Base-by-base conservation (phyloP, 345 rosid genomes). In the Zanthoxylum bungeanum region DNA sequence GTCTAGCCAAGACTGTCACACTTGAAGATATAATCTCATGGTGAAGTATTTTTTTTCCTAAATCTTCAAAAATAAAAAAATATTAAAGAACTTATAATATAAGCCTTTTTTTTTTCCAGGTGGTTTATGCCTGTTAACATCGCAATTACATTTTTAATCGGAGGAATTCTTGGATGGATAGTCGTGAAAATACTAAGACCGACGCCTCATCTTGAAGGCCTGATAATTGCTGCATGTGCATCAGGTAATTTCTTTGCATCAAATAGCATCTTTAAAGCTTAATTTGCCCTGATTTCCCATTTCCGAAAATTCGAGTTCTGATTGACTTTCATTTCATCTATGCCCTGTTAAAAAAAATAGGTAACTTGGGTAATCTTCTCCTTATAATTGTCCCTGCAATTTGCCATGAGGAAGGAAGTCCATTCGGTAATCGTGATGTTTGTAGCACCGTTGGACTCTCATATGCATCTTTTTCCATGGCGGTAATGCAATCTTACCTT, bases 111-210 rank as follows among this genome's bases (percentile, higher is more conserved):
- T 2, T 21, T 42, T 21, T 49, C 24, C 81, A 92, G 97, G 98
- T 95, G 99, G 98, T 95, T 87, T 74, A 95, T 95, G 99, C 99
- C 97, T 0, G 73, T 92, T 27, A 95, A 95, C 66, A 85, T 93
- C 59, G 98, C 90, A 25, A 59, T 95, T 56, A 95, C 98, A 37
- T 91, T 95, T 72, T 30, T 95, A 16, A 56, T 88, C 58, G 99
- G 99, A 63, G 89, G 92, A 42, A 49, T 85, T 66, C 84, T 95
- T 63, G 99, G 99, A 31, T 95, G 99, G 99, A 61, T 92, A 1
- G 71, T 89, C 19, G 94, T 92, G 40, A 95, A 91, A 70, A 19
- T 92, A 69, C 75, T 95, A 73, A 80, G 84, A 70, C 97, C 98
- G 11, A 83, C 79, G 70, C 91, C 98, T 60, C 61, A 92, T 70